Conservation (phyloP, 345 rosid genomes). For the Kernera saxatilis region DNA sequence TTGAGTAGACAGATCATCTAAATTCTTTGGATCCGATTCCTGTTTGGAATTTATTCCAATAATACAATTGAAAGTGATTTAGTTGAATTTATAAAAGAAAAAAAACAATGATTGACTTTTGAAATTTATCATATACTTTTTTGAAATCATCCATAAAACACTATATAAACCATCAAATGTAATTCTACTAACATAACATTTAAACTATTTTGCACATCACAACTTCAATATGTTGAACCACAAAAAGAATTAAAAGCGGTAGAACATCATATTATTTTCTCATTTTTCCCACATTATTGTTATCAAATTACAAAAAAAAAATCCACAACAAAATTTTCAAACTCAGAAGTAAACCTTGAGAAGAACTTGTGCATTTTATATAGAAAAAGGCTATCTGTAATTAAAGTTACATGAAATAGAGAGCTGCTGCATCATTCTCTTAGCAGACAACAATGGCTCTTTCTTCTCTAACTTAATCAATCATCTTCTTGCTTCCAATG, state of each 20-base stretch:
- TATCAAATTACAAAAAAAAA: no score
- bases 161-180: no score
- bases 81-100: no score
- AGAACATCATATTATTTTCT: not conserved
- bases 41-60: no score
- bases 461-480: not conserved
- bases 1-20: no score
- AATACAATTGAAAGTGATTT: no score
- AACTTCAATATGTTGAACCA: not conserved
- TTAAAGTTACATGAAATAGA: slow-evolving; percentile 1
- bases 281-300: not conserved
- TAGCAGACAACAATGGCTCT: not conserved
- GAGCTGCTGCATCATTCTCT: not conserved
- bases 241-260: not conserved
- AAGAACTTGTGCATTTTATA: not conserved
- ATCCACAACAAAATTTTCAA: not conserved
- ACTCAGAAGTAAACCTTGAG: not conserved
- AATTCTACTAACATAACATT: not conserved
- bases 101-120: no score
- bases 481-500: slow-evolving; percentile 32
- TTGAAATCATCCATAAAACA: no score
- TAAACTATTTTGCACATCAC: not conserved
- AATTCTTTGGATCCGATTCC: no score
- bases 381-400: not conserved
- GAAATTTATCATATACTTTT: no score